Base-by-base conservation (phyloP, 2,329 filamentous ascomycete genomes). In the Arachnopeziza araneosa region DNA sequence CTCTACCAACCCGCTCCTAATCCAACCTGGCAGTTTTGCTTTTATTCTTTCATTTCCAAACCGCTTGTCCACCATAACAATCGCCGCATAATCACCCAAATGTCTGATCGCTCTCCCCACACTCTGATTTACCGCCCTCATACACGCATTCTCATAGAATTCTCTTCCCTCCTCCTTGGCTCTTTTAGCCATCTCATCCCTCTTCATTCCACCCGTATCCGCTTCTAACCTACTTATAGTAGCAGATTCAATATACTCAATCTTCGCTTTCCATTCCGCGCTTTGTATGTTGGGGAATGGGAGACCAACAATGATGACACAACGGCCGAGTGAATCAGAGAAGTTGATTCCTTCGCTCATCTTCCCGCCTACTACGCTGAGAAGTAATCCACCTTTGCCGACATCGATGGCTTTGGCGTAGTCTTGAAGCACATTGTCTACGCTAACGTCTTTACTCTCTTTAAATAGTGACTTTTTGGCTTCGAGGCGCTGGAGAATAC, bases 271-370 rank as follows among this genome's bases (percentile, higher is more conserved):
- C 93, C 93, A 98, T 69, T 97, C 91, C 1, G 92, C 87, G 10
- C 89, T 91, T 67, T 90, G 85, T 57, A 92, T 86, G 68, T 98
- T 99, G 0, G 95, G 92, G 67, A 96, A 99, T 0, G 95, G 95
- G 3, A 99, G 78, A 0, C 95, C 95, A 17, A 98, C 84, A n/a
- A 98, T 89, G 17, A 96, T 79, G 9, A 99, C 92, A 57, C 90
- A 93, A 24, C 95, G 87, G 1, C 95, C 95, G 0, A 99, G 84
- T 2, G 83, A 81, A 75, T 99, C 93, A 0, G 91, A 93, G 77
- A 99, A 99, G 75, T 99, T 99, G 77, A 99, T 99, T 65, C 95
- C 95, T 75, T 99, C 95, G 60, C 91, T 96, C 76, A 99, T 88
- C 67, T 93, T 96, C 17, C 95, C 95, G 58, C 93, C 93, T 2